A percentile compares a stretch with the other conserved stretches of the same genome.
These are phyloP conservation scores for Solanum tarapatanum DNA, from an alignment of 257 asterid genomes.

Conservation along the genomic window DNA sequence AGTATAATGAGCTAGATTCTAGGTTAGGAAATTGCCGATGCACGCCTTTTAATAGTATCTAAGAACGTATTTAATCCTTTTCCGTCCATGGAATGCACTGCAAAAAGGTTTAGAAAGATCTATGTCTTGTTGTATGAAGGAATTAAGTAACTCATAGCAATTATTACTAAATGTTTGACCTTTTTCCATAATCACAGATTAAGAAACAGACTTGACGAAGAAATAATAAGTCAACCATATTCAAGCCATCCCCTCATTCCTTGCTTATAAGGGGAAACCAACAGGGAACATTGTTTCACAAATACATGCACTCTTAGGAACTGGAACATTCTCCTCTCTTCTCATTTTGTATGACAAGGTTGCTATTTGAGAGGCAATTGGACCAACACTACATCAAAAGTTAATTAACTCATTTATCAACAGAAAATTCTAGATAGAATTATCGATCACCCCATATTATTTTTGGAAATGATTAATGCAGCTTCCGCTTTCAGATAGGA, in stretches of 20 bases:
- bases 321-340: neutral
- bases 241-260: neutral
- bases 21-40: neutral
- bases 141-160: neutral
- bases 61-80: neutral
- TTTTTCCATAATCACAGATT: neutral
- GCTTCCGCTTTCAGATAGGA: neutral
- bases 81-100: neutral
- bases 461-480: neutral
- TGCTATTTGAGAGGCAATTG: neutral
- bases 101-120: neutral
- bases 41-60: neutral
- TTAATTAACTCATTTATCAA: neutral
- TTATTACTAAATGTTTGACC: neutral
- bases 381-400: neutral
- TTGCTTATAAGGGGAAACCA: neutral
- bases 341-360: neutral
- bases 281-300: neutral
- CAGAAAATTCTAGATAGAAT: neutral
- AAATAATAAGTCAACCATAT: neutral
- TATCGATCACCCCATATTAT: neutral
- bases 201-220: neutral
- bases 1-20: neutral
- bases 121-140: neutral
- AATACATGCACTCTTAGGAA: neutral